phyloP scores from a whole-genome alignment of 805 yeast species.

The Metschnikowia santaceciliae region DNA sequence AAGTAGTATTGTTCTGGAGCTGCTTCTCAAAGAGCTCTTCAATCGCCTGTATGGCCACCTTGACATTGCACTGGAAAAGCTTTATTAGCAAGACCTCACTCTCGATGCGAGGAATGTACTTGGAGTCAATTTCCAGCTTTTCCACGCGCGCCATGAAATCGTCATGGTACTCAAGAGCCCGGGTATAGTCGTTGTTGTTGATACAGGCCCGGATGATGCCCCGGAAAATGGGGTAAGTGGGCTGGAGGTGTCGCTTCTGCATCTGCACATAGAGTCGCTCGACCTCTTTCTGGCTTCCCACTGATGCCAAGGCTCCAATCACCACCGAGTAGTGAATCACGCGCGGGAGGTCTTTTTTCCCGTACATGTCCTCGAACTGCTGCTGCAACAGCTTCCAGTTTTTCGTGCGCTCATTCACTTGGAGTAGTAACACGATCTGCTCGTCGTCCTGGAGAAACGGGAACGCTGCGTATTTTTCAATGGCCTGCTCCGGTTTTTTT shows the following conservation, averaged over 20 bases:
- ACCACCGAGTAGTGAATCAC: conserved; percentile 55
- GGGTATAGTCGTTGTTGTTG: conserved; percentile 31
- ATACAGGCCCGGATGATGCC: conserved; percentile 45
- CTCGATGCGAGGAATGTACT: conserved; percentile 23
- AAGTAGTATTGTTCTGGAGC: conserved; percentile 7
- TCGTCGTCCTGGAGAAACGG: conserved; percentile 42
- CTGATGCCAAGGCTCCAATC: conserved; percentile 53
- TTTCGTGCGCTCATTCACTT: conserved; percentile 40
- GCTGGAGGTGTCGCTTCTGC: conserved; percentile 42
- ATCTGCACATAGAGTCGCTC: conserved; percentile 49
- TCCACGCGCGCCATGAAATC: conserved; percentile 26
- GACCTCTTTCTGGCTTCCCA: conserved; percentile 47
- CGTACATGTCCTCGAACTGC: conserved; percentile 55
- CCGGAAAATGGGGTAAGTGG: conserved; percentile 40
- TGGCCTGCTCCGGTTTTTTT: conserved; percentile 20
- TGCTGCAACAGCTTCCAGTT: conserved; percentile 55
- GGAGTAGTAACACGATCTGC: conserved; percentile 47
- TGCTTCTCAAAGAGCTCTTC: conserved; percentile 20
- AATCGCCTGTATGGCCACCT: conserved; percentile 26
- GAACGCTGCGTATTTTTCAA: conserved; percentile 29
- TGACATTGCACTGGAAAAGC: conserved; percentile 24
- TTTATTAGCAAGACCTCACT: conserved; percentile 25
- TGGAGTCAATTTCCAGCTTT: conserved; percentile 9
- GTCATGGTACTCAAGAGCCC: conserved; percentile 28
- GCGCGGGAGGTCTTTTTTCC: conserved; percentile 50